Evolutionary conservation across 805 yeast genomes (phyloP).

Genomic region (Metschnikowia cubensis): DNA sequence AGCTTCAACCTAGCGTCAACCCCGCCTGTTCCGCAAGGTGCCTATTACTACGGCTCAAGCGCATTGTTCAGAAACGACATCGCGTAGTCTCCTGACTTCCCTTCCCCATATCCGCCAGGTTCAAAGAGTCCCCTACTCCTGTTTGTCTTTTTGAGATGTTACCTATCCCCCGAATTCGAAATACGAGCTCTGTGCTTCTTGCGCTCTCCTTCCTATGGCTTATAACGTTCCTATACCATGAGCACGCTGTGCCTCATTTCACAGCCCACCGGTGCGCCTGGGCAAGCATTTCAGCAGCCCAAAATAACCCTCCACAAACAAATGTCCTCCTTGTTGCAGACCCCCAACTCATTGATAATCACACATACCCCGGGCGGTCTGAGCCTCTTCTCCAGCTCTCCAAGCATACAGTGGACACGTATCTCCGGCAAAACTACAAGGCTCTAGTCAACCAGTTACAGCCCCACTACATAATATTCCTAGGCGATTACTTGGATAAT

Average conservation of each 20-base stretch:
- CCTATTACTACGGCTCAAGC: background rate
- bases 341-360: conserved; percentile 43
- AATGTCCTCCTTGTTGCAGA: conserved; percentile 39
- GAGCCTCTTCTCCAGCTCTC: conserved; percentile 28
- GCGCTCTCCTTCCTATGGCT: conserved; percentile 26
- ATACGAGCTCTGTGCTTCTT: conserved; percentile 25
- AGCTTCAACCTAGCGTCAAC: background rate
- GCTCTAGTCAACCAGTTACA: conserved; percentile 26
- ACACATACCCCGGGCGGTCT: conserved; percentile 42
- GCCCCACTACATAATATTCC: conserved; percentile 37
- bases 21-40: background rate
- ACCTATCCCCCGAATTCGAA: conserved; percentile 17
- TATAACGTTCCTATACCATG: conserved; percentile 30
- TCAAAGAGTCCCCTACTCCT: background rate
- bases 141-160: background rate
- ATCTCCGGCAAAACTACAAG: conserved; percentile 35
- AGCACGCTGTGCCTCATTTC: conserved; percentile 27
- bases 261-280: conserved; percentile 30
- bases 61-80: background rate
- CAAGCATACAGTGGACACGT: conserved; percentile 40
- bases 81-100: background rate
- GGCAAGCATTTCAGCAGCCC: conserved; percentile 17
- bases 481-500: conserved; percentile 43
- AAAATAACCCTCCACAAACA: conserved; percentile 12
- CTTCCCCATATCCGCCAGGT: too few relatives aligned